phyloP scores from a whole-genome alignment of 2,329 filamentous ascomycete species.

The Aspergillus puulaauensis region DNA sequence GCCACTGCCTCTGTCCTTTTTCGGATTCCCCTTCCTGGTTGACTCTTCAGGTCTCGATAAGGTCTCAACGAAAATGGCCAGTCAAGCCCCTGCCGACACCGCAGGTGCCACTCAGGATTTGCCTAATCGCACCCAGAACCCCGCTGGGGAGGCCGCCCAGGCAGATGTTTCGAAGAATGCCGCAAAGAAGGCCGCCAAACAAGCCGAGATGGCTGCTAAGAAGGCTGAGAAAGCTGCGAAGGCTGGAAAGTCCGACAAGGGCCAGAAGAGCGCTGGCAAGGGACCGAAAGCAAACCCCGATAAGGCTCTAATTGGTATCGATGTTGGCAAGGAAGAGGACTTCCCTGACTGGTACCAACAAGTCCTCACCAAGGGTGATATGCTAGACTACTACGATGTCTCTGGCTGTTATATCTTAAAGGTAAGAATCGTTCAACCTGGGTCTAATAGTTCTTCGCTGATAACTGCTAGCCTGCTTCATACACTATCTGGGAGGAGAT shows the following conservation, averaged over 20 bases:
- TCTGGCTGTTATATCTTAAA: conserved; percentile 96
- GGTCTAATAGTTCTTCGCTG: conserved; percentile 3
- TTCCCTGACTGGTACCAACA: conserved; percentile 97
- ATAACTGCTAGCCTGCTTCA: conserved; percentile 54
- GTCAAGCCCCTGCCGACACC: conserved; percentile 29
- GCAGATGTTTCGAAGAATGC: conserved; percentile 35
- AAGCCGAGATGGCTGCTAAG: conserved; percentile 24
- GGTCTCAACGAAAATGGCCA: conserved; percentile 29
- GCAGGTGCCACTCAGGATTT: conserved; percentile 32
- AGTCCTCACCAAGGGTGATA: conserved; percentile 91
- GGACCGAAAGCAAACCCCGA: conserved; percentile 58
- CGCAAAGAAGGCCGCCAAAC: conserved; percentile 27
- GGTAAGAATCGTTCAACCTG: conserved; percentile 35
- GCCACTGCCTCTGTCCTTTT: conserved; percentile 17
- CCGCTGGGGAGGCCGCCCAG: conserved; percentile 34
- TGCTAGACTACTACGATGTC: conserved; percentile 98
- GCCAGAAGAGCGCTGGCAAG: conserved; percentile 47
- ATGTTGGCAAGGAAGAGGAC: conserved; percentile 78
- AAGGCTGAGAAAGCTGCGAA: conserved; percentile 44
- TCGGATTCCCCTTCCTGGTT: conserved; percentile 19
- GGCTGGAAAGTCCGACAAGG: conserved; percentile 46
- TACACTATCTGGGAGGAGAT: conserved; percentile 70
- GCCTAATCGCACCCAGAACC: conserved; percentile 41
- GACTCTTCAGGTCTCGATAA: conserved; percentile 15
- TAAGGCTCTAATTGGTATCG: conserved; percentile 77